These are phyloP conservation scores for Blastosporella zonata DNA, from an alignment of 1,284 basidiomycete genomes.

Conservation along the genomic window DNA sequence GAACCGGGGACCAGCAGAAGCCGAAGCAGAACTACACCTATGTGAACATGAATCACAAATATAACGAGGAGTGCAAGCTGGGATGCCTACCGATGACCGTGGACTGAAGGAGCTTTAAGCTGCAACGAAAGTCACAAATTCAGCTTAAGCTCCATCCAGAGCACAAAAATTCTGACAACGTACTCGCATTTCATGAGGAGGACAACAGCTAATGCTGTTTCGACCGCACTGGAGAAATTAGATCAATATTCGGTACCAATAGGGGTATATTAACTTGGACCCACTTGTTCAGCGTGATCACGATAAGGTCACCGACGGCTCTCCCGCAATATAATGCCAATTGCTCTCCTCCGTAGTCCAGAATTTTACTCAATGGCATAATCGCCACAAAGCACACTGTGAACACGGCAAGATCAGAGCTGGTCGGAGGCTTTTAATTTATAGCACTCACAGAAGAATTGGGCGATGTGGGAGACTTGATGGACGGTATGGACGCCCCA, in stretches of 20 bases:
- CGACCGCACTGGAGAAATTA: slow-evolving; percentile 44
- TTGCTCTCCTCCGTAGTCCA: slow-evolving; percentile 62
- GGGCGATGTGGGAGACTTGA: slow-evolving; percentile 45
- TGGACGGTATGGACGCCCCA: slow-evolving; percentile 38
- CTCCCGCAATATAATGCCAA: slow-evolving; percentile 56
- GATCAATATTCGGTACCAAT: not conserved
- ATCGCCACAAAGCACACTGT: slow-evolving; percentile 55
- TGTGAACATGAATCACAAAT: not conserved
- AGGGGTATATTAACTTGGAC: slow-evolving; percentile 17
- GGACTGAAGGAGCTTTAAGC: slow-evolving; percentile 54
- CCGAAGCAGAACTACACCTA: slow-evolving; percentile 60
- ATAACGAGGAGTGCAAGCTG: not conserved
- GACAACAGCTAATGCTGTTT: slow-evolving; percentile 66
- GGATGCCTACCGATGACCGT: slow-evolving; percentile 48
- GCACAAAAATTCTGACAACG: slow-evolving; percentile 25
- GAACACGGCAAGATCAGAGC: not conserved
- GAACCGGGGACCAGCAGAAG: slow-evolving; percentile 59
- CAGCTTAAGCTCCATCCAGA: not conserved
- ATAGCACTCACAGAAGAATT: slow-evolving; percentile 37
- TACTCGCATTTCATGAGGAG: slow-evolving; percentile 63
- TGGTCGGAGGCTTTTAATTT: not conserved
- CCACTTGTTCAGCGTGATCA: slow-evolving; percentile 62
- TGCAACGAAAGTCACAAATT: slow-evolving; percentile 16
- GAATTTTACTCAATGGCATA: slow-evolving; percentile 52
- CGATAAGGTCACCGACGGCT: slow-evolving; percentile 55